These are phyloP conservation scores for Cyathus striatus DNA, from an alignment of 768 basidiomycete genomes.

Conservation along the genomic window DNA sequence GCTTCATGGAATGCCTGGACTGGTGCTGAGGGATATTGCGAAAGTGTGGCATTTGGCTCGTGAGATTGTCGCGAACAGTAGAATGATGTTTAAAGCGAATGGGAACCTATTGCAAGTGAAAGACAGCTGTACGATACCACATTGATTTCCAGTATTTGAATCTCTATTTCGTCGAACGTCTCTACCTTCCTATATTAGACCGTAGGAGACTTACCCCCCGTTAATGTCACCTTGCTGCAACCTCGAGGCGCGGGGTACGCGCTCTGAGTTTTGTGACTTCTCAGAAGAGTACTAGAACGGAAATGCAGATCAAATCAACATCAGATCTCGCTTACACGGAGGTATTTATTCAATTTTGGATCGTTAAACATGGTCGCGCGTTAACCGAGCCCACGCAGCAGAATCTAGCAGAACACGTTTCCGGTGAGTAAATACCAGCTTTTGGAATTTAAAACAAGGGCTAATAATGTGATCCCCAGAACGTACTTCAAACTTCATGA, in stretches of 20 bases:
- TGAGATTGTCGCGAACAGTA: constrained; percentile 2
- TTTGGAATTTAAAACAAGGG: no score
- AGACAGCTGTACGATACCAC: no score
- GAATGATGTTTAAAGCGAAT: neutral
- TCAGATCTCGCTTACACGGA: constrained; percentile 4
- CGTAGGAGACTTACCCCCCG: constrained; percentile 14
- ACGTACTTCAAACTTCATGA: no score
- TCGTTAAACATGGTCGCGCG: neutral
- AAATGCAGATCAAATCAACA: constrained; percentile 11
- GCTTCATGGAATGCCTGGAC: constrained; percentile 15
- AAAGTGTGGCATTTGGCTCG: constrained; percentile 18
- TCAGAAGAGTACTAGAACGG: constrained; percentile 3
- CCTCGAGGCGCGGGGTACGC: constrained; percentile 14
- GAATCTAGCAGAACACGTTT: neutral
- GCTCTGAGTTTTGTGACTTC: constrained; percentile 8
- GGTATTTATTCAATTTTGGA: neutral
- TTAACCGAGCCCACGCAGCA: neutral
- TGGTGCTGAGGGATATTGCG: constrained; percentile 17
- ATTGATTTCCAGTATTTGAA: constrained; percentile 14
- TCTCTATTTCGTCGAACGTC: constrained; percentile 1
- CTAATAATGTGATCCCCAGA: no score
- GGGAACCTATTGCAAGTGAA: neutral
- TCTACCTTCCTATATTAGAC: constrained; percentile 14
- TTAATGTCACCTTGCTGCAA: constrained; percentile 25
- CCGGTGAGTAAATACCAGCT: no score